Percentiles rank a stretch among this genome's conserved stretches.
These are phyloP conservation scores for Nicotiana tomentosiformis DNA, from an alignment of 257 asterid genomes.

Conservation along the genomic window DNA sequence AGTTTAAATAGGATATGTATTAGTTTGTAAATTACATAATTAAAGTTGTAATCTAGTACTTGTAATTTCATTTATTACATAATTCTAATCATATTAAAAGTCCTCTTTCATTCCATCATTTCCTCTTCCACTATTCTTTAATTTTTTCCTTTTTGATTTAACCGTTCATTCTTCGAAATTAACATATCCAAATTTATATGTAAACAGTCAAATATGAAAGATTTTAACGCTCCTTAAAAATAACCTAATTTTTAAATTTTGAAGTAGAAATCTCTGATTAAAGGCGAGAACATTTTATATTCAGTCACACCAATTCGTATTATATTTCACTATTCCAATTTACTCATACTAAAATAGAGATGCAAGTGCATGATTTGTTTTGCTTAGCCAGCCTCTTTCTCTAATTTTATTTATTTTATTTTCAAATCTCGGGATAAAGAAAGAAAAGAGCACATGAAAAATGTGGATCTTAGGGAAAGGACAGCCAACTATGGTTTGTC, in stretches of 20 bases:
- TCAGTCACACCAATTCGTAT: too few species aligned
- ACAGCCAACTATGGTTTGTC: not conserved
- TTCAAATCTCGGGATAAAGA: not conserved
- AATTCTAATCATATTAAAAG: not conserved
- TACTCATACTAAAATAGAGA: too few species aligned
- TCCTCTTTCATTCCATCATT: not conserved
- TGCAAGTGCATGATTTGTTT: not conserved
- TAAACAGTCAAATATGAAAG: not conserved
- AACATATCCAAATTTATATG: not conserved
- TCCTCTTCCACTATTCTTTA: not conserved
- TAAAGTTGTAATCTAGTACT: not conserved
- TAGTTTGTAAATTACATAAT: not conserved
- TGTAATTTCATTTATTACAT: not conserved
- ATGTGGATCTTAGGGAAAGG: not conserved
- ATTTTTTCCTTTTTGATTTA: too few species aligned
- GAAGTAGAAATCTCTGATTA: too few species aligned
- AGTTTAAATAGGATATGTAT: not conserved
- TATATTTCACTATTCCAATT: too few species aligned
- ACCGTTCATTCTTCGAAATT: too few species aligned
- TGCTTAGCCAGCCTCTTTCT: not conserved
- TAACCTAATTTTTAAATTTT: too few species aligned
- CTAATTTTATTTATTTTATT: not conserved
- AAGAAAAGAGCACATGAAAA: not conserved
- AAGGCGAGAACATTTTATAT: too few species aligned
- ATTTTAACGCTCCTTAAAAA: not conserved